Percentiles rank a stretch among this genome's conserved stretches.
Conservation (phyloP, 2,329 filamentous ascomycete species). For the Fusarium veterinarium region DNA sequence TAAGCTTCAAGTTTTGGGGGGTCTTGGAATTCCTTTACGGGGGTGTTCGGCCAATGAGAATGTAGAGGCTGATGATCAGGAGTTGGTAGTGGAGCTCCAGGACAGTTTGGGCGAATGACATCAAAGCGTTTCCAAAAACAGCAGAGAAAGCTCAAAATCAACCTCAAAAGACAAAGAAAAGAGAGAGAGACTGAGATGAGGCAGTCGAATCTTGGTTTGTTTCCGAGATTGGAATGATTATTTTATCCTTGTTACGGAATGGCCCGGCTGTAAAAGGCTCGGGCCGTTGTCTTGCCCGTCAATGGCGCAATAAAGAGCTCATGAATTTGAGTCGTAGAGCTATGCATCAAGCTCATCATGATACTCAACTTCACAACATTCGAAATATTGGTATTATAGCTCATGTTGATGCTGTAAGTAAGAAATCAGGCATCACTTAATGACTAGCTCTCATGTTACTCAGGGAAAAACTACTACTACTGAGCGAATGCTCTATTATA, state of each 20-base stretch:
- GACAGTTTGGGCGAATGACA: constrained; percentile 27
- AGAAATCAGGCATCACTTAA: fast-evolving
- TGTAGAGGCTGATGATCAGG: neutral
- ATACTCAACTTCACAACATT: constrained; percentile 63
- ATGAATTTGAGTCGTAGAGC: constrained; percentile 25
- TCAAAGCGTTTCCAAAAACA: constrained; percentile 27
- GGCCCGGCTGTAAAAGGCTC: constrained; percentile 32
- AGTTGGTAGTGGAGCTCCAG: constrained; percentile 8
- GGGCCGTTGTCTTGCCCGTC: constrained; percentile 35
- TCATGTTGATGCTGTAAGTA: constrained; percentile 87
- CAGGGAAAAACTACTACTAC: constrained; percentile 97
- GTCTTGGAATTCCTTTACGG: neutral
- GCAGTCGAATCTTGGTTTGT: constrained; percentile 3
- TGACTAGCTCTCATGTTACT: constrained; percentile 6
- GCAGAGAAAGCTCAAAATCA: constrained; percentile 27
- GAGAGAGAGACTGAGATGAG: constrained; percentile 31
- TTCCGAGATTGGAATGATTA: constrained; percentile 37
- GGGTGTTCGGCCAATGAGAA: constrained; percentile 9
- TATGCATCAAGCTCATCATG: constrained; percentile 38
- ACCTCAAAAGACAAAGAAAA: constrained; percentile 17
- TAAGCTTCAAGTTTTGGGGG: constrained; percentile 21
- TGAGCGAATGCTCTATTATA: constrained; percentile 98
- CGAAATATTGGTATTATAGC: constrained; percentile 98
- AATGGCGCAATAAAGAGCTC: constrained; percentile 37
- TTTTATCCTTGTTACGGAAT: constrained; percentile 40